Conservation (phyloP, 2,329 filamentous ascomycete genomes). For the Aspergillus fumigatiaffinis region DNA sequence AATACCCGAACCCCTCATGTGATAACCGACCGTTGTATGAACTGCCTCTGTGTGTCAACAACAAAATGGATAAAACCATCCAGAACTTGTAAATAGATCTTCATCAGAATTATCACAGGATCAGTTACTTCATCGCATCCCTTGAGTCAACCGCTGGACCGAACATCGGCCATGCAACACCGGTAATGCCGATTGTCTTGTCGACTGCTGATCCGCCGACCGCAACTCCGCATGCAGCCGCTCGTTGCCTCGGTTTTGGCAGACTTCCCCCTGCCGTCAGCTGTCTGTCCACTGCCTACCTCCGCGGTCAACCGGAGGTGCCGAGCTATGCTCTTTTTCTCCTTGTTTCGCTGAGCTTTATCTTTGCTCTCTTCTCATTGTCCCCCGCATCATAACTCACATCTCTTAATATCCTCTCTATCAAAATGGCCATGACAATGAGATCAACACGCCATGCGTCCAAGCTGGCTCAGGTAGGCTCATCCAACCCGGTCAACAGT, state of each 20-base stretch:
- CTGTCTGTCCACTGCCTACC: not conserved
- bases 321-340: constrained; percentile 6
- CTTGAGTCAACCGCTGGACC: not conserved
- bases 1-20: constrained; percentile 1
- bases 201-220: not conserved
- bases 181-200: too few relatives aligned
- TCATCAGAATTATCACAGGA: not conserved
- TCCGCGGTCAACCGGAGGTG: constrained; percentile 14
- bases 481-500: not conserved
- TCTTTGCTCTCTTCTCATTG: not conserved
- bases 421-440: constrained; percentile 24
- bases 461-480: constrained; percentile 36
- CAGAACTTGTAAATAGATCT: not conserved
- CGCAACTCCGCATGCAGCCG: constrained; percentile 24
- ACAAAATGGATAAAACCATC: not conserved
- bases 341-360: constrained; percentile 6
- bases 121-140: not conserved
- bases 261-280: not conserved
- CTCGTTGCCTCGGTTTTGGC: constrained; percentile 10
- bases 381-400: not conserved
- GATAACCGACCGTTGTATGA: not conserved
- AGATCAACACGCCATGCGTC: constrained; percentile 38
- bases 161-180: not conserved
- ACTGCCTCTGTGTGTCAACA: not conserved
- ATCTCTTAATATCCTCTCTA: constrained; percentile 6